Evolutionary conservation across 148 eudicot species (phyloP).

Genomic region (Fagopyrum tataricum): DNA sequence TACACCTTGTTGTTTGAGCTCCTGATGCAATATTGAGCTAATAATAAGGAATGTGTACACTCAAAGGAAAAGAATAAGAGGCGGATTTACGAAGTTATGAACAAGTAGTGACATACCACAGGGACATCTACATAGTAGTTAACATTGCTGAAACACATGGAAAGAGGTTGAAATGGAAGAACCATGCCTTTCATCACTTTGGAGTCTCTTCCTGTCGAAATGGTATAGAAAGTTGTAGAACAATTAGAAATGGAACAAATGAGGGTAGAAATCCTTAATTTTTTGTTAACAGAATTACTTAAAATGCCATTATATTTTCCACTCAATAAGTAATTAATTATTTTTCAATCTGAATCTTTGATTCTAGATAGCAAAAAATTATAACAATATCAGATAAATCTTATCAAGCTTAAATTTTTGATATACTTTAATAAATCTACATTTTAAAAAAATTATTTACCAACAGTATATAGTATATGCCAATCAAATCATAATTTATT

Average conservation of each 20-base stretch:
- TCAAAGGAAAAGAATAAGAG: constrained; percentile 6
- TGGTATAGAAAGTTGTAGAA: not conserved
- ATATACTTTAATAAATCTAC: too few relatives aligned
- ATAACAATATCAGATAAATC: too few relatives aligned
- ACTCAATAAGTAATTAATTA: too few relatives aligned
- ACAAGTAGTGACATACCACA: constrained; percentile 36
- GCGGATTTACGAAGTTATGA: not conserved
- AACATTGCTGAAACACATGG: constrained; percentile 79
- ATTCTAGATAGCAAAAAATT: too few relatives aligned
- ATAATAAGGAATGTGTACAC: constrained; percentile 2
- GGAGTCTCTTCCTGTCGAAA: constrained; percentile 46
- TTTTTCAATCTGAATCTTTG: too few relatives aligned
- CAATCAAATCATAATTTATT: too few relatives aligned
- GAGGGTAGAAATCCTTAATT: not conserved
- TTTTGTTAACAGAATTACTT: too few relatives aligned
- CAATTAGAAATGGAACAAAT: constrained; percentile 3
- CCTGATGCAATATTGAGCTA: constrained; percentile 35
- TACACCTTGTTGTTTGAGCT: constrained; percentile 69
- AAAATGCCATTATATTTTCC: too few relatives aligned
- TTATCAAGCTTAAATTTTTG: too few relatives aligned
- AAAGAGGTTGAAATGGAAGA: constrained; percentile 92
- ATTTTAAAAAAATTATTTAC: too few relatives aligned
- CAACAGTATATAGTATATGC: too few relatives aligned
- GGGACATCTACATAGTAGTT: constrained; percentile 82
- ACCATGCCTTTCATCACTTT: constrained; percentile 68